These are phyloP conservation scores for Letharia lupina DNA, from an alignment of 495 filamentous ascomycete genomes.

Conservation along the genomic window DNA sequence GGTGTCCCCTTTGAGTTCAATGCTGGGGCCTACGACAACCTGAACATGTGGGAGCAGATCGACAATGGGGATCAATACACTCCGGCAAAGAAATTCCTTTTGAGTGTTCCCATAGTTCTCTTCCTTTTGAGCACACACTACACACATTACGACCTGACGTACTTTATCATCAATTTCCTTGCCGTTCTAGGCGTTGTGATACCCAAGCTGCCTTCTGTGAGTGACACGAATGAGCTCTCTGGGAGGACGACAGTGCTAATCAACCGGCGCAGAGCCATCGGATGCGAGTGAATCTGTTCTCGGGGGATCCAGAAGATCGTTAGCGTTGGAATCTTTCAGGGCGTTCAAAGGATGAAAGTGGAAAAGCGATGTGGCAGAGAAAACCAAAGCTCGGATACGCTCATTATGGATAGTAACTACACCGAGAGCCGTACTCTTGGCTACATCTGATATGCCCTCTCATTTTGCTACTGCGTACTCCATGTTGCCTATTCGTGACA, in stretches of 20 bases:
- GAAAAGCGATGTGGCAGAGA: conserved; percentile 2
- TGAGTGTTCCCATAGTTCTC: conserved; percentile 85
- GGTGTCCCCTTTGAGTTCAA: conserved; percentile 99
- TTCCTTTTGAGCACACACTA: conserved; percentile 97
- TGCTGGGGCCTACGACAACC: conserved; percentile 95
- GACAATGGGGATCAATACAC: conserved; percentile 99
- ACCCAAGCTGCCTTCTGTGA: conserved; percentile 88
- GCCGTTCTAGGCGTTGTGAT: conserved; percentile 87
- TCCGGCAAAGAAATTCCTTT: conserved; percentile 93
- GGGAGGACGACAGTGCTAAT: conserved; percentile 22
- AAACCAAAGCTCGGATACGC: conserved; percentile 13
- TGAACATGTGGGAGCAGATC: conserved; percentile 99
- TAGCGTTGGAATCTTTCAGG: conserved; percentile 12
- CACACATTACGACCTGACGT: conserved; percentile 91
- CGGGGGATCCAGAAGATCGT: conserved; percentile 48
- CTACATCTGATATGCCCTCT: conserved; percentile 8
- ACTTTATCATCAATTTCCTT: conserved; percentile 94
- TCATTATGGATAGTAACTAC: conserved; percentile 15
- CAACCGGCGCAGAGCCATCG: conserved; percentile 53
- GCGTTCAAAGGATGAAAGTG: conserved; percentile 1
- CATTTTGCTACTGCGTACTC: background rate
- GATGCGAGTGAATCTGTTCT: conserved; percentile 60
- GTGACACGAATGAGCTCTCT: conserved; percentile 30
- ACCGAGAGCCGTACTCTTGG: conserved; percentile 11
- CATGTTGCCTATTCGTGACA: background rate